phyloP scores from a whole-genome alignment of 176 grass and related monocot genomes.

The Rhynchospora tenuis region DNA sequence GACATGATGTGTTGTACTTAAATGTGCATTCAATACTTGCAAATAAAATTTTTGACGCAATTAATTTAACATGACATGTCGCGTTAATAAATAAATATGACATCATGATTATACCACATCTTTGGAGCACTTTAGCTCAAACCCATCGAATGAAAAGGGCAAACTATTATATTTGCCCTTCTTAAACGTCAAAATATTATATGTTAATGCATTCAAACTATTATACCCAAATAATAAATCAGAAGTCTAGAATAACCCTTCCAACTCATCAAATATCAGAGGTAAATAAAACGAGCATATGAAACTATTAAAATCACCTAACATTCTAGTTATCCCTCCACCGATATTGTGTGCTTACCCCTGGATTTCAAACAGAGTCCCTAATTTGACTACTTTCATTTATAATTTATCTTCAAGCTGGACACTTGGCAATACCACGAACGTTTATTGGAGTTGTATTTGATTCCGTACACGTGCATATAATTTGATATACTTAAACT shows the following conservation, averaged over 20 bases:
- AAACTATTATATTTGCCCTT: neutral
- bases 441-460: neutral
- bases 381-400: neutral
- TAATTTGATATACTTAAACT: neutral
- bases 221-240: neutral
- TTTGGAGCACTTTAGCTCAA: too few species aligned
- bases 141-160: neutral
- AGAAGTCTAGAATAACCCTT: neutral
- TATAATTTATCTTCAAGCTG: neutral
- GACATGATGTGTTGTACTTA: too few species aligned
- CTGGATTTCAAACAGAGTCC: neutral
- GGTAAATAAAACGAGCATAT: neutral
- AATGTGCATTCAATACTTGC: too few species aligned
- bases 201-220: neutral
- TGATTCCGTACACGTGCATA: neutral
- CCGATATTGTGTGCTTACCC: slow-evolving; percentile 1
- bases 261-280: neutral
- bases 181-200: neutral
- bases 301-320: neutral
- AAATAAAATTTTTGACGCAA: too few species aligned
- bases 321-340: neutral
- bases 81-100: too few species aligned
- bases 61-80: too few species aligned
- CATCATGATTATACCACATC: too few species aligned
- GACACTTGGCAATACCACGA: neutral